Evolutionary conservation across 2,329 filamentous ascomycete species (phyloP).

Genomic region (Pyrenochaeta sp.): DNA sequence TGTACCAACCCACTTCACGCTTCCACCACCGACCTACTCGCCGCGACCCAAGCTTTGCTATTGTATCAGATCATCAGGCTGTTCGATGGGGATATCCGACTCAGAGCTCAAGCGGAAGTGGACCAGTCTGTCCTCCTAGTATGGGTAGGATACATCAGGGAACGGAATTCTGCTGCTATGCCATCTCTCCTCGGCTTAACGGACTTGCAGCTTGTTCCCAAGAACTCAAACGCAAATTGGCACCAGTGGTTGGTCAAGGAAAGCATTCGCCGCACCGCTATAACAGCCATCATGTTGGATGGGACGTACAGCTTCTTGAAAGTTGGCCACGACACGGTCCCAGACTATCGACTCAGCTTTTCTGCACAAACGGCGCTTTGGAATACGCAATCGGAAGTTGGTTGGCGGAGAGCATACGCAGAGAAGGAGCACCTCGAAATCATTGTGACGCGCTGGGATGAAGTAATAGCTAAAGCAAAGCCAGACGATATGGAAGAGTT

Average conservation of each 20-base stretch:
- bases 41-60: conserved; percentile 30
- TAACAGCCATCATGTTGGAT: conserved; percentile 37
- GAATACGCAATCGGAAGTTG: conserved; percentile 14
- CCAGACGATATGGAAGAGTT: conserved; percentile 24
- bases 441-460: conserved; percentile 8
- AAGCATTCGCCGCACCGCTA: conserved; percentile 42
- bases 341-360: conserved; percentile 8
- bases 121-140: conserved; percentile 13
- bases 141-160: too few relatives aligned
- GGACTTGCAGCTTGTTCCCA: too few relatives aligned
- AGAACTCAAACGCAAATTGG: conserved; percentile 4
- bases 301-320: conserved; percentile 39
- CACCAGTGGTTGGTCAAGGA: conserved; percentile 40
- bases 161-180: too few relatives aligned
- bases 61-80: conserved; percentile 39
- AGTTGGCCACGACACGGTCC: conserved; percentile 6
- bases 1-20: not conserved
- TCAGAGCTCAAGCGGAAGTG: conserved; percentile 27
- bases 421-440: conserved; percentile 13
- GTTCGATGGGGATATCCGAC: conserved; percentile 34
- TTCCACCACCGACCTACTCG: conserved; percentile 10
- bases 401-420: conserved; percentile 9
- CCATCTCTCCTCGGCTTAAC: too few relatives aligned
- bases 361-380: conserved; percentile 20
- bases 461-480: conserved; percentile 9